Percentiles rank a stretch among this genome's conserved stretches.
phyloP scores from a whole-genome alignment of 2,329 filamentous ascomycete species.

The Penicillium crustosum region DNA sequence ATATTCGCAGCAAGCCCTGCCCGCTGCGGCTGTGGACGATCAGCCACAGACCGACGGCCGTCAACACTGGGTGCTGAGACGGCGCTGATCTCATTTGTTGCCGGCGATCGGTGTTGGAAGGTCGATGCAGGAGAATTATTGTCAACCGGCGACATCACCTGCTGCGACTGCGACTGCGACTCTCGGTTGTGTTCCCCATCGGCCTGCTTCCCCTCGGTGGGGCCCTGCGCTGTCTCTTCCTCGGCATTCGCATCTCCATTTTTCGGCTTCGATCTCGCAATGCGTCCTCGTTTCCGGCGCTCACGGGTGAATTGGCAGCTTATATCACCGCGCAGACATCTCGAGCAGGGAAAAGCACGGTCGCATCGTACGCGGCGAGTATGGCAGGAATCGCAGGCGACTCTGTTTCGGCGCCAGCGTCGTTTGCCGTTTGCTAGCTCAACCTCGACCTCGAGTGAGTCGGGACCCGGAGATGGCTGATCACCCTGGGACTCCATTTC shows the following conservation, averaged over 20 bases:
- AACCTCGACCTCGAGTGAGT: constrained; percentile 11
- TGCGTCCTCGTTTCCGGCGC: constrained; percentile 91
- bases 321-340: constrained; percentile 73
- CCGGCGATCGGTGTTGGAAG: constrained; percentile 30
- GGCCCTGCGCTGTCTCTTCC: constrained; percentile 4
- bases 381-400: constrained; percentile 91
- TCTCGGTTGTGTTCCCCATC: constrained; percentile 13
- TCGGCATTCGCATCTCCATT: background rate
- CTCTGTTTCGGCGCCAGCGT: constrained; percentile 40
- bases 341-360: constrained; percentile 84
- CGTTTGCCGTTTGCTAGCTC: constrained; percentile 32
- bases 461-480: constrained; percentile 20
- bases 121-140: constrained; percentile 28
- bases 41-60: constrained; percentile 27
- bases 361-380: constrained; percentile 91
- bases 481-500: constrained; percentile 38
- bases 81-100: constrained; percentile 29
- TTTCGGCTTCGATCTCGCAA: constrained; percentile 62
- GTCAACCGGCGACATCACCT: constrained; percentile 19
- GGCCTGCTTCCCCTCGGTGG: constrained; percentile 4
- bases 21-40: constrained; percentile 22
- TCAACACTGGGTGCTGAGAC: constrained; percentile 33
- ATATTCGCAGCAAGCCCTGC: constrained; percentile 23
- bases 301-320: constrained; percentile 85
- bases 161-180: constrained; percentile 11